These are phyloP conservation scores for Russula griseocarnosa DNA, from an alignment of 768 basidiomycete species.

Conservation along the genomic window DNA sequence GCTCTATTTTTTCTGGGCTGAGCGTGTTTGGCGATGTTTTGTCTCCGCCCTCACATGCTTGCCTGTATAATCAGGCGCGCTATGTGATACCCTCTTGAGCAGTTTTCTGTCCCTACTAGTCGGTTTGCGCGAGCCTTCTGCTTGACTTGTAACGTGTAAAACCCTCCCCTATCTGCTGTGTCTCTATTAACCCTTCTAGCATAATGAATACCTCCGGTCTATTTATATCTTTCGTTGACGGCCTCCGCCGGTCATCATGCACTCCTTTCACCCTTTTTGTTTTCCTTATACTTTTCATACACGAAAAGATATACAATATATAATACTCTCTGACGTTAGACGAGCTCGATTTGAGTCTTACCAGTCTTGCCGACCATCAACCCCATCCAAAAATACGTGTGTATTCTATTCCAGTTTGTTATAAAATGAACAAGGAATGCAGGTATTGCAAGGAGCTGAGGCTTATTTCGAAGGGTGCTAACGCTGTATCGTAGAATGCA, in stretches of 20 bases:
- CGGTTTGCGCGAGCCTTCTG: constrained; percentile 10
- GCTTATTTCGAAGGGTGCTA: background rate
- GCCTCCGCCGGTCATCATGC: constrained; percentile 2
- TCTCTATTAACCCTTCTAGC: background rate
- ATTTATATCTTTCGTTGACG: constrained; percentile 21
- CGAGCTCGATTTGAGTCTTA: background rate
- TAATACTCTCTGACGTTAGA: constrained; percentile 12
- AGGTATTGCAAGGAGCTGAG: background rate
- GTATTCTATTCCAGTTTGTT: background rate
- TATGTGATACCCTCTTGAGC: constrained; percentile 18
- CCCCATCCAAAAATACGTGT: too few relatives aligned
- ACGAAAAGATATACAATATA: constrained; percentile 14
- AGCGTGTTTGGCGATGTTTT: constrained; percentile 2
- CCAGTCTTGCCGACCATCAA: too few relatives aligned
- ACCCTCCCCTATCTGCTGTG: constrained; percentile 5
- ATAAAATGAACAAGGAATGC: background rate
- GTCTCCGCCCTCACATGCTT: constrained; percentile 10
- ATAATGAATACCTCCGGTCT: constrained; percentile 3
- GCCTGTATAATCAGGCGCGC: constrained; percentile 6
- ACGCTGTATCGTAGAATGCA: background rate
- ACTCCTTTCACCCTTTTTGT: constrained; percentile 5
- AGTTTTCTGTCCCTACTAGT: constrained; percentile 24
- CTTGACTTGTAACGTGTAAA: constrained; percentile 22
- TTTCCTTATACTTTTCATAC: constrained; percentile 5
- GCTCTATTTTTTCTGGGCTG: constrained; percentile 5